Evolutionary conservation across 2,329 filamentous ascomycete species (phyloP).

Genomic region (Parascedosporium putredinis): DNA sequence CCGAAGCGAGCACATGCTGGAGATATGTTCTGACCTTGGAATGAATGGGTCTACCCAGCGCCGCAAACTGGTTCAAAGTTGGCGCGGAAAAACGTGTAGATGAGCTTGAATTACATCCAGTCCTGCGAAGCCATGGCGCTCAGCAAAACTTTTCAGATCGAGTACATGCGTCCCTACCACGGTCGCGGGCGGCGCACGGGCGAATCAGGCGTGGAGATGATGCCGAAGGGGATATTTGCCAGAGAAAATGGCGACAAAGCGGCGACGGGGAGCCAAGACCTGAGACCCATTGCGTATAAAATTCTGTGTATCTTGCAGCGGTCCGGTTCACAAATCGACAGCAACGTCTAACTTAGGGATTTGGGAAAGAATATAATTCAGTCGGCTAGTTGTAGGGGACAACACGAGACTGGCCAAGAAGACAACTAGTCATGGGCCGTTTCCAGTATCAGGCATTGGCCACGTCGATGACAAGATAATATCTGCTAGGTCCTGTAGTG

Average conservation of each 20-base stretch:
- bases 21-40: conserved; percentile 62
- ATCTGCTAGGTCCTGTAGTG: too few relatives aligned
- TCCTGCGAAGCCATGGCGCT: conserved; percentile 35
- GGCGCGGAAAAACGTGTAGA: conserved; percentile 25
- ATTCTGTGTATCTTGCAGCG: too few relatives aligned
- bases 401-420: too few relatives aligned
- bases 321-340: too few relatives aligned
- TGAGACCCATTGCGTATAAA: neutral
- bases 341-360: too few relatives aligned
- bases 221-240: conserved; percentile 73
- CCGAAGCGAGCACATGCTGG: conserved; percentile 45
- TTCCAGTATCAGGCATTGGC: too few relatives aligned
- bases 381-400: too few relatives aligned
- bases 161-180: conserved; percentile 65
- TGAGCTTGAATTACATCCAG: conserved; percentile 25
- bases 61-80: conserved; percentile 61
- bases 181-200: conserved; percentile 52
- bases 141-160: conserved; percentile 41
- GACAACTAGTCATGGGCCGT: too few relatives aligned
- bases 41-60: conserved; percentile 59
- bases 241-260: conserved; percentile 52
- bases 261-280: conserved; percentile 22
- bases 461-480: too few relatives aligned
- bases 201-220: conserved; percentile 56
- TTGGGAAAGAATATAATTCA: too few relatives aligned